These are phyloP conservation scores for Colletotrichum cereale DNA, from an alignment of 2,329 filamentous ascomycete species.

Conservation along the genomic window DNA sequence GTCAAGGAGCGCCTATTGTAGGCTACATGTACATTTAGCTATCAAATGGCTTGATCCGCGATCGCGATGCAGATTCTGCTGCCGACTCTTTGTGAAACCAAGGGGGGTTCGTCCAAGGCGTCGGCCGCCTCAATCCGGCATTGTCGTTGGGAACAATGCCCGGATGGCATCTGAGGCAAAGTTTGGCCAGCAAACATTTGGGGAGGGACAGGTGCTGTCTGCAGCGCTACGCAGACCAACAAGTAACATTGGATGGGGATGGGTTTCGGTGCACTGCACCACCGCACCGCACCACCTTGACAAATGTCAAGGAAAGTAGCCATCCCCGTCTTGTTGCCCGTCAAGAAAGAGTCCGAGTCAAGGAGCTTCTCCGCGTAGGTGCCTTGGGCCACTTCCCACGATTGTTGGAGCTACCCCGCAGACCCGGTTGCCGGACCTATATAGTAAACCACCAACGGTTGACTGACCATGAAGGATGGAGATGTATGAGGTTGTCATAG, in stretches of 20 bases:
- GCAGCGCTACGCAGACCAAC: too few species aligned
- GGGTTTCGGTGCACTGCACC: too few species aligned
- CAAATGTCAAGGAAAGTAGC: too few species aligned
- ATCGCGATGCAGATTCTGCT: background rate
- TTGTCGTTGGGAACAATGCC: background rate
- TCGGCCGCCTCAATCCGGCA: background rate
- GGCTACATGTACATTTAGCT: conserved; percentile 39
- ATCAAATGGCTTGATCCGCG: conserved; percentile 28
- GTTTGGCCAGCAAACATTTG: background rate
- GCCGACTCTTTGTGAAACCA: background rate
- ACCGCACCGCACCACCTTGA: background rate
- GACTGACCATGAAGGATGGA: background rate
- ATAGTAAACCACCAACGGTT: background rate
- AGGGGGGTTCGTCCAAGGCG: background rate
- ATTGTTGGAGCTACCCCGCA: conserved; percentile 6
- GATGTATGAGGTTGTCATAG: background rate
- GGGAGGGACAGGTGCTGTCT: too few species aligned
- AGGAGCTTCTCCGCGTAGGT: conserved; percentile 14
- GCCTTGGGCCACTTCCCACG: background rate
- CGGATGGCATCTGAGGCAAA: background rate
- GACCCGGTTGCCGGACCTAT: background rate
- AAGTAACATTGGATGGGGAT: too few species aligned
- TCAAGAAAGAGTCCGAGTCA: background rate
- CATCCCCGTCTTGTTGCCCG: background rate
- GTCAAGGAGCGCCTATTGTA: conserved; percentile 19